phyloP scores from a whole-genome alignment of 202 grass and related monocot species.

The Bolboschoenoplectus hybrid region DNA sequence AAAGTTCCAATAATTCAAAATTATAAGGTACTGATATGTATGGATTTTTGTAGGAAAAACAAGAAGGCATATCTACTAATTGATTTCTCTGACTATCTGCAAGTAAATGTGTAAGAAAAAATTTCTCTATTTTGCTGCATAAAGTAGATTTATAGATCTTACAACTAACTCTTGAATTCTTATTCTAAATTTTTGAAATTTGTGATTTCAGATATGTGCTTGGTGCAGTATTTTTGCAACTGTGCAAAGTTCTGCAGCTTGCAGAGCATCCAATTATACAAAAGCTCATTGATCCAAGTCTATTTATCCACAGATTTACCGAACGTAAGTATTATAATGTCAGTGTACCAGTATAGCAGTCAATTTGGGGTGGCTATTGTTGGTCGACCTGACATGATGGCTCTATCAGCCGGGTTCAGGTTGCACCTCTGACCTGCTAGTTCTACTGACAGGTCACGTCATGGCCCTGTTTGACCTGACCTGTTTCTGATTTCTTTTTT shows the following conservation, averaged over 20 bases:
- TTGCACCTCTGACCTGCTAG: neutral
- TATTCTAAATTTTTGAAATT: slow-evolving; percentile 7
- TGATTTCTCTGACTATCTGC: slow-evolving; percentile 86
- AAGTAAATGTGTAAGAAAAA: slow-evolving; percentile 80
- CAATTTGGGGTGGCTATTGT: neutral
- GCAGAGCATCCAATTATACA: slow-evolving; percentile 80
- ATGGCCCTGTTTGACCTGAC: slow-evolving; percentile 2
- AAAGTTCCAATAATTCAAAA: neutral
- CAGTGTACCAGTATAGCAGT: neutral
- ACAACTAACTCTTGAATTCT: neutral
- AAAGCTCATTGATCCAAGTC: slow-evolving; percentile 84
- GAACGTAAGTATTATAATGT: slow-evolving; percentile 65
- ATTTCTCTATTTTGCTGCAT: slow-evolving; percentile 27
- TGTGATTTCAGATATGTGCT: slow-evolving; percentile 86
- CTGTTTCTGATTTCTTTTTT: neutral
- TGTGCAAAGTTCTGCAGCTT: slow-evolving; percentile 82
- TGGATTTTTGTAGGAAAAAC: slow-evolving; percentile 69
- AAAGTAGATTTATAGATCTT: slow-evolving; percentile 26
- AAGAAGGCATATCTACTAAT: slow-evolving; percentile 90
- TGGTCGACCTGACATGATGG: neutral
- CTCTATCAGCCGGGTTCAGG: neutral
- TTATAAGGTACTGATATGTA: neutral
- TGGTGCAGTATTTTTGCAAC: slow-evolving; percentile 94
- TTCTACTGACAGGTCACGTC: neutral
- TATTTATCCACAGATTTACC: slow-evolving; percentile 96